Conservation (phyloP, 257 asterid species). For the Mitragyna speciosa region DNA sequence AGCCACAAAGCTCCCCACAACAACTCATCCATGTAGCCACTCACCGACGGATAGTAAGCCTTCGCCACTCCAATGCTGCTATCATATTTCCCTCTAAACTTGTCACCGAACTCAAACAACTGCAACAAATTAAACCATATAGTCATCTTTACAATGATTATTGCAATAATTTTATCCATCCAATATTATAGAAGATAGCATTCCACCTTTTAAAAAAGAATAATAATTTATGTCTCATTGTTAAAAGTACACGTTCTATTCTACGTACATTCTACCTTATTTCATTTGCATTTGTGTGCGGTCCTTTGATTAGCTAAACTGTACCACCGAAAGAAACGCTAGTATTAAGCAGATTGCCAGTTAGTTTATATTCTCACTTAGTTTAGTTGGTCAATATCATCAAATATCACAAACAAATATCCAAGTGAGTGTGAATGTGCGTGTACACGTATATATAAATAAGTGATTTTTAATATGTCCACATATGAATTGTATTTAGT, state of each 20-base stretch:
- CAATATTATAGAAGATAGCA: neutral
- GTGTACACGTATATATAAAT: too few species aligned
- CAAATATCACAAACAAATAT: neutral
- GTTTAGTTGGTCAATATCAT: constrained; percentile 17
- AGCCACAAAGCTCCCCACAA: constrained; percentile 97
- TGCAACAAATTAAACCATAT: constrained; percentile 21
- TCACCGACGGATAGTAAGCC: constrained; percentile 78
- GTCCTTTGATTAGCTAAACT: constrained; percentile 8
- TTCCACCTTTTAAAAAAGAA: neutral
- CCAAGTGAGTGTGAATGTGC: neutral
- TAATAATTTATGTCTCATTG: too few species aligned
- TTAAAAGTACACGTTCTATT: neutral
- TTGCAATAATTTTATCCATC: neutral
- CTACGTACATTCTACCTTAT: neutral
- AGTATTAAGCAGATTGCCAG: neutral
- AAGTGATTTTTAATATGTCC: neutral
- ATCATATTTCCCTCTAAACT: constrained; percentile 73
- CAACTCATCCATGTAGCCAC: constrained; percentile 90
- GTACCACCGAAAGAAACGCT: neutral
- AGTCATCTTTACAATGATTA: too few species aligned
- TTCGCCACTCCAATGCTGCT: constrained; percentile 63
- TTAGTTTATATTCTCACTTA: neutral
- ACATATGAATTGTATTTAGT: neutral
- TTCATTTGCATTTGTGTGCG: neutral
- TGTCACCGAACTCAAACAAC: constrained; percentile 88